Percentiles rank a stretch among this genome's conserved stretches.
Evolutionary conservation across 2,329 filamentous ascomycete species (phyloP).

Genomic region (Penicillium sp.): DNA sequence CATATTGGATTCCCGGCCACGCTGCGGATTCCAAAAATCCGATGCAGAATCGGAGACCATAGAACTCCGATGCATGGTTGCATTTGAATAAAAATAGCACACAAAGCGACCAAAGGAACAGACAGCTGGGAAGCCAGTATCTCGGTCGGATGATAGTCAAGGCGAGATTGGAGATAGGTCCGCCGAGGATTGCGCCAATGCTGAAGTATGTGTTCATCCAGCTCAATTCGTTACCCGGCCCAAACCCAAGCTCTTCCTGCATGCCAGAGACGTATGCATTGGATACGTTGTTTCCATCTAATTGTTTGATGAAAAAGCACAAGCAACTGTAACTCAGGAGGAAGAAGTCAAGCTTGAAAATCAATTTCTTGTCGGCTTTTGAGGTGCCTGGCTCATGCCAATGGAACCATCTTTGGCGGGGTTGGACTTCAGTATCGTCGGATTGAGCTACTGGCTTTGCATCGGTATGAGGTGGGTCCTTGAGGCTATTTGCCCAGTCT

Average conservation of each 20-base stretch:
- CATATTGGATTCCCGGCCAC: slow-evolving; percentile 18
- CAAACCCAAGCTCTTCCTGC: slow-evolving; percentile 50
- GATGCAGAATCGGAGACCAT: slow-evolving; percentile 21
- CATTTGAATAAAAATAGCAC: slow-evolving; percentile 42
- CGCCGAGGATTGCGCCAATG: slow-evolving; percentile 45
- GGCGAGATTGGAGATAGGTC: slow-evolving; percentile 22
- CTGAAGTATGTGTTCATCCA: slow-evolving; percentile 52
- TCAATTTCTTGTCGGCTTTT: slow-evolving; percentile 46
- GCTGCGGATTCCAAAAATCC: slow-evolving; percentile 20
- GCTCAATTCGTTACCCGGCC: slow-evolving; percentile 31
- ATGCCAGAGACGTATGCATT: slow-evolving; percentile 55
- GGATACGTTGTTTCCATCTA: slow-evolving; percentile 49
- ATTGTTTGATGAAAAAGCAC: slow-evolving; percentile 50
- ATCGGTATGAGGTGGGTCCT: too few species aligned
- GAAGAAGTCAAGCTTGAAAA: slow-evolving; percentile 52
- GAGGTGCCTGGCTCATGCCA: slow-evolving; percentile 49
- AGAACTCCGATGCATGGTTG: slow-evolving; percentile 14
- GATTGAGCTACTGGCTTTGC: too few species aligned
- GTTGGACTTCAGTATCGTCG: too few species aligned
- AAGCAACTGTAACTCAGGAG: slow-evolving; percentile 47
- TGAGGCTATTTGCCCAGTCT: too few species aligned
- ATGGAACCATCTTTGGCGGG: slow-evolving; percentile 3
- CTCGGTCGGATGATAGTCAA: slow-evolving; percentile 46
- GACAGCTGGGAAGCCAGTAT: slow-evolving; percentile 44
- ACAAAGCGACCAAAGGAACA: slow-evolving; percentile 43